phyloP scores from a whole-genome alignment of 1,284 basidiomycete species.

The Trametes hirsuta region DNA sequence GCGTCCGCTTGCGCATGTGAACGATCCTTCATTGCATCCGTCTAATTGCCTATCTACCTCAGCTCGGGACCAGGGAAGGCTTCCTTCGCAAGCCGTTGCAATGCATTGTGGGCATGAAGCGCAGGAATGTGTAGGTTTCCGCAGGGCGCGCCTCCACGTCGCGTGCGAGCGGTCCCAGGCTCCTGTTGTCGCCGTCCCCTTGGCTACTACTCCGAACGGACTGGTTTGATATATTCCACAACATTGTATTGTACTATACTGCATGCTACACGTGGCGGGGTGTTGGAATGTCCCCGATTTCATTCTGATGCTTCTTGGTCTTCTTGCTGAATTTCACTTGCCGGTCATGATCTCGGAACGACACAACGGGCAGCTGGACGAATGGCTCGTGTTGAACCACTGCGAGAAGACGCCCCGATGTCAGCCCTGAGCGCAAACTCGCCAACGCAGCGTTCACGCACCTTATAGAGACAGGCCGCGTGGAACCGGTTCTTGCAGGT shows the following conservation, averaged over 20 bases:
- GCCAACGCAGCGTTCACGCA: constrained; percentile 31
- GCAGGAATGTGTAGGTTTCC: constrained; percentile 41
- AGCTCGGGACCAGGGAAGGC: constrained; percentile 75
- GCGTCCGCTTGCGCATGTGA: constrained; percentile 31
- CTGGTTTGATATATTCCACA: not conserved
- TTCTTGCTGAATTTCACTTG: constrained; percentile 15
- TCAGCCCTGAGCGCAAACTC: not conserved
- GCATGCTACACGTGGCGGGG: not conserved
- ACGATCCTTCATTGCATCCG: not conserved
- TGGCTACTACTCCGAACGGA: not conserved
- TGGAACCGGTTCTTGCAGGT: constrained; percentile 98
- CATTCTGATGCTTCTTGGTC: not conserved
- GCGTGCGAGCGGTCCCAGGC: not conserved
- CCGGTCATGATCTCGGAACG: constrained; percentile 69
- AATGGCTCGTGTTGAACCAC: constrained; percentile 94
- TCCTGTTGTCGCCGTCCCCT: not conserved
- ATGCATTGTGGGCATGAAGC: constrained; percentile 69
- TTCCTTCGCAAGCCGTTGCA: constrained; percentile 77
- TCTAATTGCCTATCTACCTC: constrained; percentile 11
- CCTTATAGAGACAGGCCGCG: constrained; percentile 90
- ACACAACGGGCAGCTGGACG: constrained; percentile 91
- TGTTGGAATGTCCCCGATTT: not conserved
- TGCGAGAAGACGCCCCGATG: constrained; percentile 32
- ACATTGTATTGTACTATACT: not conserved
- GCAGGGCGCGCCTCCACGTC: not conserved